Evolutionary conservation across 768 basidiomycete genomes (phyloP).

Genomic region (Tylopilus balloui): DNA sequence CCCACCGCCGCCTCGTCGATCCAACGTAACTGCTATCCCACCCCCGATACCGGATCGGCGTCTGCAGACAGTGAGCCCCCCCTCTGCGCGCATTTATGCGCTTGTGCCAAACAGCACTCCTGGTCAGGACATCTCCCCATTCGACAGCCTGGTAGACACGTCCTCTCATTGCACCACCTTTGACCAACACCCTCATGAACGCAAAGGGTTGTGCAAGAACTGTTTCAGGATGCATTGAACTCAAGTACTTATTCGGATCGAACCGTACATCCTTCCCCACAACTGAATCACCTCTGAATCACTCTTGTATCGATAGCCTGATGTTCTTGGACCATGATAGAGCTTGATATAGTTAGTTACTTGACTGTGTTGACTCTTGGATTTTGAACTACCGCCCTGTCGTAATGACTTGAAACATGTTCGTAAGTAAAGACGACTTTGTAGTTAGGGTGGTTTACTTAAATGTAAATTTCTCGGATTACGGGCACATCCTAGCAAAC

Average conservation of each 20-base stretch:
- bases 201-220: slow-evolving; percentile 59
- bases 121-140: slow-evolving; percentile 52
- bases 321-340: not conserved
- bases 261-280: not conserved
- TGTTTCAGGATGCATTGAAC: slow-evolving; percentile 52
- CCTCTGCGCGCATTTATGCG: slow-evolving; percentile 21
- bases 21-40: slow-evolving; percentile 27
- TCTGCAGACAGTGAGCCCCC: slow-evolving; percentile 12
- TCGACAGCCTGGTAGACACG: slow-evolving; percentile 58
- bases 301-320: slow-evolving; percentile 7
- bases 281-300: not conserved
- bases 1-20: slow-evolving; percentile 62
- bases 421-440: too few species aligned
- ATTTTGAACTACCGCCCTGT: not conserved
- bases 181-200: slow-evolving; percentile 65
- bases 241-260: not conserved
- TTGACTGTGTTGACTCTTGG: not conserved
- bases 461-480: too few species aligned
- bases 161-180: slow-evolving; percentile 47
- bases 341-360: not conserved
- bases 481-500: too few species aligned
- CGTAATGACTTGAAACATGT: not conserved
- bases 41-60: slow-evolving; percentile 48
- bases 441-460: too few species aligned
- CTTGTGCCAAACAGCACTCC: slow-evolving; percentile 30